A percentile compares a stretch with the other conserved stretches of the same genome.
Conservation (phyloP, 768 basidiomycete species). For the Lyophyllum semitale region DNA sequence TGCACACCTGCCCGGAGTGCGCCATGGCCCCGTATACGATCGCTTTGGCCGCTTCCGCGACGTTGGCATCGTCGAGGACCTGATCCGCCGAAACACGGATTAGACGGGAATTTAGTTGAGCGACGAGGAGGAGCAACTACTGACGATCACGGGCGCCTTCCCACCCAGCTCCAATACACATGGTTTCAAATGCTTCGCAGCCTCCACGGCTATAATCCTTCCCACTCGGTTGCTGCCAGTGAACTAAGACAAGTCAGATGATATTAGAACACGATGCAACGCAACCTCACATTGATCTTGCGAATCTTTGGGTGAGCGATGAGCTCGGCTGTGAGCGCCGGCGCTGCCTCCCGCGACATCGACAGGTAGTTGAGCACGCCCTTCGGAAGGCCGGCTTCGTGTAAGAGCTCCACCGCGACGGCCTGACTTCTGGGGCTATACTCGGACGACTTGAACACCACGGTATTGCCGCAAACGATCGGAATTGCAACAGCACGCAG, state of each 20-base stretch:
- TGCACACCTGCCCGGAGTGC: constrained; percentile 58
- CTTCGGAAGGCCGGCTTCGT: constrained; percentile 60
- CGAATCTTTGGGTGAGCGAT: constrained; percentile 56
- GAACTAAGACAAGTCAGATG: constrained; percentile 35
- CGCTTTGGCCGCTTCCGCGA: constrained; percentile 52
- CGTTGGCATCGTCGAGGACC: constrained; percentile 55
- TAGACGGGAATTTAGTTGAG: background rate
- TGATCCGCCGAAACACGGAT: no score
- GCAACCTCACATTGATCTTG: constrained; percentile 48
- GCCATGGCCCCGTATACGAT: constrained; percentile 45
- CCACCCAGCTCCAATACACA: constrained; percentile 59
- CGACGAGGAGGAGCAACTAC: constrained; percentile 17
- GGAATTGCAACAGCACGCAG: constrained; percentile 47
- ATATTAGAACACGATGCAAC: background rate
- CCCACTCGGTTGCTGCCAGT: constrained; percentile 60
- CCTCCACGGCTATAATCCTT: constrained; percentile 51
- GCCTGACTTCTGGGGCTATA: constrained; percentile 47
- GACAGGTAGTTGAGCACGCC: constrained; percentile 62
- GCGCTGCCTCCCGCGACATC: constrained; percentile 43
- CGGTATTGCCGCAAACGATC: constrained; percentile 57
- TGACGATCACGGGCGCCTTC: constrained; percentile 52
- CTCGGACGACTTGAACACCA: constrained; percentile 55
- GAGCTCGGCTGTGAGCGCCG: constrained; percentile 47
- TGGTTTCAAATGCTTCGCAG: constrained; percentile 57
- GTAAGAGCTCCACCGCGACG: constrained; percentile 46